Conservation (phyloP, 176 grass and related monocot species). For the Cenchrus fungigraminus region DNA sequence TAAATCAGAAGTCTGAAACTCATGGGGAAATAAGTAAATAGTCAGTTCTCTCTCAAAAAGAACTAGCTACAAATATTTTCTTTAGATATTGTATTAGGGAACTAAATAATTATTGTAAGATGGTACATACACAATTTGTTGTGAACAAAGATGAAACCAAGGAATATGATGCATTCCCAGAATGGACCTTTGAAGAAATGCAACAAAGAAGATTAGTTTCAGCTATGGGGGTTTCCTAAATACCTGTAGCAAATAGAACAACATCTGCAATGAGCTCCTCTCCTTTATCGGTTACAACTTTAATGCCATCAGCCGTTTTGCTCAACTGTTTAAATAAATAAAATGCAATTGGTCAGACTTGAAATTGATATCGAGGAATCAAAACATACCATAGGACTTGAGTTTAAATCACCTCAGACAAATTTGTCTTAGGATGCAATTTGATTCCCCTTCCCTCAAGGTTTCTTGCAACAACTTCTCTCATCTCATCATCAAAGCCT, state of each 20-base stretch:
- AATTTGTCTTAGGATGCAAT: constrained; percentile 73
- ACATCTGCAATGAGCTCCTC: constrained; percentile 86
- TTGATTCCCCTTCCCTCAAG: constrained; percentile 88
- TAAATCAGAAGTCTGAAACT: not conserved
- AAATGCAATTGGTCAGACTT: constrained; percentile 31
- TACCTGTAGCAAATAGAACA: constrained; percentile 99
- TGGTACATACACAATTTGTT: not conserved
- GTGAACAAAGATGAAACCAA: not conserved
- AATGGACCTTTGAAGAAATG: not conserved
- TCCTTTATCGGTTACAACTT: constrained; percentile 82
- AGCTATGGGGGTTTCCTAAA: not conserved
- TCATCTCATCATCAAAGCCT: constrained; percentile 99
- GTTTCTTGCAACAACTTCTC: constrained; percentile 81
- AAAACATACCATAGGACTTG: not conserved
- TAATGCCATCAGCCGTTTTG: constrained; percentile 80
- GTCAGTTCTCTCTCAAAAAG: not conserved
- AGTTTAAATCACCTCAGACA: constrained; percentile 65
- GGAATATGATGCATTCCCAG: not conserved
- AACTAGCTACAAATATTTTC: not conserved
- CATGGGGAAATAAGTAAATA: not conserved
- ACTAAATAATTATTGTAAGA: not conserved
- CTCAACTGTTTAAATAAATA: constrained; percentile 68
- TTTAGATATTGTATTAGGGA: not conserved
- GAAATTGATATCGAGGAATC: not conserved
- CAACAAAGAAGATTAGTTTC: not conserved